Evolutionary conservation across 768 basidiomycete genomes (phyloP), one percentile per base, ranked within the genome.

Genomic region (Leccinum incarnatum): DNA sequence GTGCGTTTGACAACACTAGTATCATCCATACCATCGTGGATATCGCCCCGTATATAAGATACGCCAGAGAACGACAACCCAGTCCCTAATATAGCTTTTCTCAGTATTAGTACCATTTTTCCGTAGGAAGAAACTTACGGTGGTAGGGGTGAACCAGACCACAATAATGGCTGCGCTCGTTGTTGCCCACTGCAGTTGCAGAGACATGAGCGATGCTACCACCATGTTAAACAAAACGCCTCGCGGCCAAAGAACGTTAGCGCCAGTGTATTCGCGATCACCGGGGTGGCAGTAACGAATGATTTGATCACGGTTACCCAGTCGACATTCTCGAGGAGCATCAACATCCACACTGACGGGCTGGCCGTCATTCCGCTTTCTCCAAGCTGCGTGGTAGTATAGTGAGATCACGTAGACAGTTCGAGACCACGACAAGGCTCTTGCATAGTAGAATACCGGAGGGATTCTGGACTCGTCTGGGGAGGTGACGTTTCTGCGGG

Each of bases 31-130:
- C 63, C 0, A 59, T 1, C 2, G 72, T 77, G 1, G 76, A 72
- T 4, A 67, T 4, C 6, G 40, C 12, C 2, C 65, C 76, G 17
- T 75, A 76, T 12, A 67, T 42, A 36, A 74, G 19, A 50, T 74
- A 76, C 1, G 67, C 64, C 0, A 63, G 56, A 2, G 74, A 76
- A 55, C 74, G 73, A 47, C 76, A 76, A 7, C 75, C 76, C 2
- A 77, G 36, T n/a, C 70, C 69, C 69, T 67, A 19, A 34, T 8
- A 34, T 6, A 7, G 52, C 10, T 12, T 40, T 8, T 4, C 21
- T 36, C 9, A 53, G 15, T 47, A 25, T 53, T 3, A 12, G 4
- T 8, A 17, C 36, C 30, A 34, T 40, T 30, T 14, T 40, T 37
- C 3, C 1, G 0, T 9, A 2, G 7, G 34, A 25, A 55, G 19